Evolutionary conservation across 1,139 yeast genomes (phyloP).

Genomic region (Kazachstania sp.): DNA sequence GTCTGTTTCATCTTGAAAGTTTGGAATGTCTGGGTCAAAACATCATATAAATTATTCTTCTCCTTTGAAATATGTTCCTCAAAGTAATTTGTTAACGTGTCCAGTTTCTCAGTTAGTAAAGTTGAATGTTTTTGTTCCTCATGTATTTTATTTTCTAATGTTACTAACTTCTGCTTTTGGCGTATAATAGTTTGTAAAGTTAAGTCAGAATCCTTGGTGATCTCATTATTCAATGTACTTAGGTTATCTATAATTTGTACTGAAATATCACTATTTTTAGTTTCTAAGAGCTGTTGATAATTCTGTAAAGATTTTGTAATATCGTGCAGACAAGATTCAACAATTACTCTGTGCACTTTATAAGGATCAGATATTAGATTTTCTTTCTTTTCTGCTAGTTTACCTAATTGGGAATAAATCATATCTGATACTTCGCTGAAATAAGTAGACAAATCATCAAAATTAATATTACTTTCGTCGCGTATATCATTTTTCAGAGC

Average conservation of each 20-base stretch:
- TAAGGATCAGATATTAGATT: conserved; percentile 7
- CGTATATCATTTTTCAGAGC: background rate
- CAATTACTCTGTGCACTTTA: conserved; percentile 6
- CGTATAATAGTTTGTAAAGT: background rate
- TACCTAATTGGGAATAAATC: background rate
- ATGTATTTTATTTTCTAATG: conserved; percentile 11
- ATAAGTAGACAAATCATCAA: background rate
- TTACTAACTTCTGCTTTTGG: conserved; percentile 10
- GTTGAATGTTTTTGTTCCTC: conserved; percentile 3
- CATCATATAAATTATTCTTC: conserved; percentile 5
- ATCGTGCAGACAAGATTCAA: conserved; percentile 6
- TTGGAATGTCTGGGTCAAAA: conserved; percentile 4
- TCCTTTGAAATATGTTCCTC: conserved; percentile 5
- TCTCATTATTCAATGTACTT: background rate
- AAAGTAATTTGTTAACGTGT: background rate
- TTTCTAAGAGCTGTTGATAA: conserved; percentile 1
- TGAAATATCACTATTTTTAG: background rate
- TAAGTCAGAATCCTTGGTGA: background rate
- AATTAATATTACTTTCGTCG: background rate
- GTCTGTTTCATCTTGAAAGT: conserved; percentile 5
- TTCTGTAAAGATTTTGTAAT: conserved; percentile 3
- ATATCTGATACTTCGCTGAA: background rate
- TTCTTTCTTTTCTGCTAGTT: conserved; percentile 1
- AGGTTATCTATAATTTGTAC: background rate
- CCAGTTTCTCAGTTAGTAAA: conserved; percentile 5